phyloP scores from a whole-genome alignment of 495 filamentous ascomycete species.

The Talaromyces borbonicus region DNA sequence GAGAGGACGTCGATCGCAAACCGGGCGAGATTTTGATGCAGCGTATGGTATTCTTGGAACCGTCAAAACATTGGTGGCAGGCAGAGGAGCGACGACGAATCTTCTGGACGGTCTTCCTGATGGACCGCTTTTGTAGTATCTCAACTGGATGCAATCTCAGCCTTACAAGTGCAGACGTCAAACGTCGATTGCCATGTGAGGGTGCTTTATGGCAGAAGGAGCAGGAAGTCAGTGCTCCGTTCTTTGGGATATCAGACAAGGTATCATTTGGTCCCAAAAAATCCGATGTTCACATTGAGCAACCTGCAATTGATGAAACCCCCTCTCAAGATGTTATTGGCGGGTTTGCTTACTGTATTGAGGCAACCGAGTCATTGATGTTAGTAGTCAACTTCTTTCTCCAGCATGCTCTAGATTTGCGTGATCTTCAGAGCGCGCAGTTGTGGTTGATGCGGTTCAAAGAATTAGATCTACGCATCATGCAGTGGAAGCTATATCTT shows the following conservation, averaged over 20 bases:
- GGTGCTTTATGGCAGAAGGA: conserved; percentile 22
- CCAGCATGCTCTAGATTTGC: conserved; percentile 23
- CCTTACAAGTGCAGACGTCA: conserved; percentile 16
- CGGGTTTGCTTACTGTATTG: conserved; percentile 31
- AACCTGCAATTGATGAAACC: conserved; percentile 5
- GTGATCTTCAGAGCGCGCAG: conserved; percentile 17
- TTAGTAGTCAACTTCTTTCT: conserved; percentile 29
- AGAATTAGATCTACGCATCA: conserved; percentile 27
- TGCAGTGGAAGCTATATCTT: conserved; percentile 33
- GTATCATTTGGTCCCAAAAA: conserved; percentile 13
- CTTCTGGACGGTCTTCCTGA: conserved; percentile 42
- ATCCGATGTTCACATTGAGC: conserved; percentile 10
- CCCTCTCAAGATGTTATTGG: conserved; percentile 28
- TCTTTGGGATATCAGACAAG: conserved; percentile 30
- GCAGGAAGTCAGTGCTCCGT: conserved; percentile 22
- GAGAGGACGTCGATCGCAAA: conserved; percentile 9
- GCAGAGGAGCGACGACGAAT: conserved; percentile 39
- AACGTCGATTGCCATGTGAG: conserved; percentile 10
- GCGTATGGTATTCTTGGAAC: conserved; percentile 10
- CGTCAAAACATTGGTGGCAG: conserved; percentile 29
- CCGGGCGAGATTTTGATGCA: conserved; percentile 22
- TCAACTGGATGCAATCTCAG: conserved; percentile 27
- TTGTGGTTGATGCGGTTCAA: conserved; percentile 30
- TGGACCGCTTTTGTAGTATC: too few relatives aligned
- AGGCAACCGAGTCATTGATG: conserved; percentile 28